phyloP scores from a whole-genome alignment of 129 eudicot genomes.

The Pittosporum tobira region DNA sequence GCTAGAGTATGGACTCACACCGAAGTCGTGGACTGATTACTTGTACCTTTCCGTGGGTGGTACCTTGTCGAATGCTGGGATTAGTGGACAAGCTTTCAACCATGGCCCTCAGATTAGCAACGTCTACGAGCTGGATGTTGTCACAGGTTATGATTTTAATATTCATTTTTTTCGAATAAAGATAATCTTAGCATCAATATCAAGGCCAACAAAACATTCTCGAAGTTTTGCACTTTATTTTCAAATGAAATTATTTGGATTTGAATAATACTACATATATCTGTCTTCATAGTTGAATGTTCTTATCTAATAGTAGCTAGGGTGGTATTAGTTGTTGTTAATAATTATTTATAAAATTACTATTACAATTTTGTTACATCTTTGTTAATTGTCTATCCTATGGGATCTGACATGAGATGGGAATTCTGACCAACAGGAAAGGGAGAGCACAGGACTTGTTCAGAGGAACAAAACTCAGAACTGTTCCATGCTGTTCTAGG shows the following conservation, averaged over 20 bases:
- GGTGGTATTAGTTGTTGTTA: background rate
- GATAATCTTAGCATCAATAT: background rate
- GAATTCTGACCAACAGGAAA: constrained; percentile 33
- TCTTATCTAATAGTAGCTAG: background rate
- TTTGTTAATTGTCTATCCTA: no score
- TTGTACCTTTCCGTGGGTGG: constrained; percentile 70
- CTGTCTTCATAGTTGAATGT: background rate
- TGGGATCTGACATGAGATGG: background rate
- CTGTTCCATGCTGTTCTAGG: constrained; percentile 50
- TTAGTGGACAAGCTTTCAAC: constrained; percentile 58
- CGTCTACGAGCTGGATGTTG: constrained; percentile 45
- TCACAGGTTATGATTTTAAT: constrained; percentile 32
- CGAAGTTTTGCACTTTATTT: no score
- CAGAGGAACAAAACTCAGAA: constrained; percentile 33
- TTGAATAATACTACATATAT: no score
- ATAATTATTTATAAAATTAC: no score
- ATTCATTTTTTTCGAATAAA: background rate
- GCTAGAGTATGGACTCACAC: constrained; percentile 50
- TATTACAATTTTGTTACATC: no score
- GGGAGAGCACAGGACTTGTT: constrained; percentile 43
- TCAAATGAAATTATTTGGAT: no score
- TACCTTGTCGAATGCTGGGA: constrained; percentile 55
- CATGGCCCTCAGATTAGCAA: constrained; percentile 61
- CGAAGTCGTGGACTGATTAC: constrained; percentile 60
- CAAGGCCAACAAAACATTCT: no score